phyloP scores from a whole-genome alignment of 352 stramenopile genomes.

The Saprolegnia diclina region DNA sequence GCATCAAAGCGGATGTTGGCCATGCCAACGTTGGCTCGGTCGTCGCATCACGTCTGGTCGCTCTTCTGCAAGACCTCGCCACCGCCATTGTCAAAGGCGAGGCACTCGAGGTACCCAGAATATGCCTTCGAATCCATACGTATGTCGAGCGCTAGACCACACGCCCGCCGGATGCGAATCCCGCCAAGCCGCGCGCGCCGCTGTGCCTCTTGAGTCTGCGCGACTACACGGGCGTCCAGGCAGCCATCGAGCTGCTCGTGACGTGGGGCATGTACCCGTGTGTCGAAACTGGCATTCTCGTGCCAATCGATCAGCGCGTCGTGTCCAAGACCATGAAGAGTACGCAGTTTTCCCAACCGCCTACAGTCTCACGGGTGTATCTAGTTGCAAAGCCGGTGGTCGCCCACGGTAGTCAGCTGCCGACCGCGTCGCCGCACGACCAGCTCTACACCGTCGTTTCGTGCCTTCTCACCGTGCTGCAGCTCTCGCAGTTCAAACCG shows the following conservation, averaged over 20 bases:
- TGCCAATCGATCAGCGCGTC: constrained; percentile 54
- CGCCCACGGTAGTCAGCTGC: constrained; percentile 32
- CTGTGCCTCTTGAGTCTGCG: constrained; percentile 68
- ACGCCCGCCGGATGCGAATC: not conserved
- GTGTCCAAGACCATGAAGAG: constrained; percentile 75
- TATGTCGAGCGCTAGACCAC: not conserved
- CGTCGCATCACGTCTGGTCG: constrained; percentile 5
- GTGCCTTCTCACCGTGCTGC: constrained; percentile 52
- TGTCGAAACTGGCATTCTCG: constrained; percentile 47
- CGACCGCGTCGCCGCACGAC: constrained; percentile 22
- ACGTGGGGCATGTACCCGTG: constrained; percentile 57
- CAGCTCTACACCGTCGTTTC: constrained; percentile 40
- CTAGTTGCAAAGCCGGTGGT: constrained; percentile 40
- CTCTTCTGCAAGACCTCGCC: constrained; percentile 6
- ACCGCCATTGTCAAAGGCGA: constrained; percentile 18
- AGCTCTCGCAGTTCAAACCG: constrained; percentile 64
- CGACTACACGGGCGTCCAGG: constrained; percentile 79
- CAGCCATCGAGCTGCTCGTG: constrained; percentile 65
- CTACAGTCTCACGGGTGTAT: not conserved
- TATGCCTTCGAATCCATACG: not conserved
- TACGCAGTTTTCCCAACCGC: constrained; percentile 31
- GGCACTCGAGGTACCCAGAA: constrained; percentile 16
- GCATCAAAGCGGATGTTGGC: not conserved
- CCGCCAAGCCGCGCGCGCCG: constrained; percentile 34
- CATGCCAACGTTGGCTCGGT: not conserved